Conservation (phyloP, 768 basidiomycete genomes). For the Lentinus tigrinus region DNA sequence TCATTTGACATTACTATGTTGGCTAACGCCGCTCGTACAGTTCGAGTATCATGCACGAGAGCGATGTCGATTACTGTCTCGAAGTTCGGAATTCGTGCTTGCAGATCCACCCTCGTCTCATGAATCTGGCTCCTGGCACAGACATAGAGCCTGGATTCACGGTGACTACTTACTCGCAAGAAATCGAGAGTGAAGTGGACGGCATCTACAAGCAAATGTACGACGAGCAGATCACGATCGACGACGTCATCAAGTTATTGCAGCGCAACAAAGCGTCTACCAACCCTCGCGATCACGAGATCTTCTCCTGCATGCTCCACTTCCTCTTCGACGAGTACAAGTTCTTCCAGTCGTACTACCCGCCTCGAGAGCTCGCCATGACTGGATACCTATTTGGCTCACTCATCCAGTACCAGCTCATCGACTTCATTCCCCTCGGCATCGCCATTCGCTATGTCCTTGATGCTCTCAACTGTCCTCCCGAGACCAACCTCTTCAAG, state of each 20-base stretch:
- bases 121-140: constrained; percentile 85
- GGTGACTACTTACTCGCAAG: constrained; percentile 83
- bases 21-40: constrained; percentile 34
- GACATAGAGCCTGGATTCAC: constrained; percentile 90
- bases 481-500: constrained; percentile 91
- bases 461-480: constrained; percentile 87
- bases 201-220: constrained; percentile 98
- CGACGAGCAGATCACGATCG: constrained; percentile 89
- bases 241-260: constrained; percentile 88
- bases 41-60: constrained; percentile 69
- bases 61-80: constrained; percentile 82
- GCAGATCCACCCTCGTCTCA: constrained; percentile 93
- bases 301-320: constrained; percentile 99
- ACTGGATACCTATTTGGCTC: constrained; percentile 96
- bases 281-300: constrained; percentile 85
- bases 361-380: constrained; percentile 90
- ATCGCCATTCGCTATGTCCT: constrained; percentile 97
- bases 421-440: constrained; percentile 91
- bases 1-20: neutral
- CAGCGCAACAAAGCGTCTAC: constrained; percentile 82
- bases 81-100: constrained; percentile 92
- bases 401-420: constrained; percentile 88
- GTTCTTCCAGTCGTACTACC: constrained; percentile 97
- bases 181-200: constrained; percentile 92
- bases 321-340: constrained; percentile 99